Evolutionary conservation across 768 basidiomycete genomes (phyloP), one percentile per base, ranked within the genome.

Genomic region (Kwoniella pini): DNA sequence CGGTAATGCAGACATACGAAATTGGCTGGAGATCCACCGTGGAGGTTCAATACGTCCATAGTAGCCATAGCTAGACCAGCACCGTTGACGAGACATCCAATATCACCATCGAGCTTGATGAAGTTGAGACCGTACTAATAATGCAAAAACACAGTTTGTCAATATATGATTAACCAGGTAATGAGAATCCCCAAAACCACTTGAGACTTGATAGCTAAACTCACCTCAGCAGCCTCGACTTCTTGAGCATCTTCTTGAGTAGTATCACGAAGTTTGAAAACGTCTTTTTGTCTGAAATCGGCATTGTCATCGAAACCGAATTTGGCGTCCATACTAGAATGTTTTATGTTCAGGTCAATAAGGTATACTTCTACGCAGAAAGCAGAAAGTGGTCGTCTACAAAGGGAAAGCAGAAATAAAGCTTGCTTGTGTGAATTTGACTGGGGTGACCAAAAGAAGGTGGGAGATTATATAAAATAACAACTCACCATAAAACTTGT

Each of bases 231-330:
- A 21, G 96, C 96, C 79, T 96, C 92, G 30, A 99, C 95, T 79
- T 99, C 96, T 27, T 92, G 94, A 19, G 93, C 85, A 74, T 97
- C 93, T 80, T 99, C 96, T 79, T 99, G 96, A 0, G 91, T 85
- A 57, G 89, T 84, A 76, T 99, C 96, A 54, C 96, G 87, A 55
- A 99, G 84, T 55, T 81, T 83, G 76, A 95, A 96, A 63, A 97
- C 78, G 69, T 95, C 92, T 72, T 86, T 80, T 76, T 99, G 96
- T 63, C 96, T 88, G 85, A 99, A 99, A 75, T 93, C 92, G 36
- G 96, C 96, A 75, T 99, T 98, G 78, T 99, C 96, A 72, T 99
- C 96, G 72, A 99, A 99, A n/a, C 93, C 92, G 63, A 98, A 91
- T 80, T 99, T 99, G 78, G 96, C 96, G 79, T 99, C 96, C 96